These are phyloP conservation scores for Paraurostyla sp. DNA, from an alignment of 73 alveolate species.

Conservation along the genomic window DNA sequence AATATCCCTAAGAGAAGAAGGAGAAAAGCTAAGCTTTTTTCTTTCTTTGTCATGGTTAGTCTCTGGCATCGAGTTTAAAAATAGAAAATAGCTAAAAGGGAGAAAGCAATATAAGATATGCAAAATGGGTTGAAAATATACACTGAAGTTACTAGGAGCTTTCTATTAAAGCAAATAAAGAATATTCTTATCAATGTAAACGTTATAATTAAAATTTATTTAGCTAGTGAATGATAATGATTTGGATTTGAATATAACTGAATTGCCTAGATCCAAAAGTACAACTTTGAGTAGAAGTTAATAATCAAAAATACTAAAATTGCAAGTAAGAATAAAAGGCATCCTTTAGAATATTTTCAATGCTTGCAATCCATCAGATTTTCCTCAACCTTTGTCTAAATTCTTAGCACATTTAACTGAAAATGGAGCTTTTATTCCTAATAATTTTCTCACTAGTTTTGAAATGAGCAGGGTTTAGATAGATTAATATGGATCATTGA, in stretches of 20 bases:
- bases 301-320: constrained; percentile 34
- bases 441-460: not conserved
- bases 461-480: constrained; percentile 31
- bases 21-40: constrained; percentile 22
- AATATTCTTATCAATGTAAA: constrained; percentile 31
- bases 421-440: constrained; percentile 56
- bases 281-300: not conserved
- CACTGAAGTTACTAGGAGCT: constrained; percentile 24
- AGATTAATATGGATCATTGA: constrained; percentile 49
- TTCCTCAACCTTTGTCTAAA: constrained; percentile 21
- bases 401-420: not conserved
- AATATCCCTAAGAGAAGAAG: not conserved
- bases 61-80: not conserved
- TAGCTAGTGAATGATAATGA: constrained; percentile 39
- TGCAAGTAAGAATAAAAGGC: constrained; percentile 67
- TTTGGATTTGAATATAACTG: constrained; percentile 44
- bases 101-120: constrained; percentile 47
- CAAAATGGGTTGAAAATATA: constrained; percentile 27
- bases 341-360: constrained; percentile 26
- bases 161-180: not conserved
- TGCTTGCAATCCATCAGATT: constrained; percentile 13
- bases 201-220: not conserved
- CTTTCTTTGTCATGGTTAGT: constrained; percentile 29
- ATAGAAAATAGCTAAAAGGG: not conserved
- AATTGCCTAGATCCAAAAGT: constrained; percentile 10